Evolutionary conservation across 140 eudicot genomes (phyloP), one percentile per base, ranked within the genome.

Genomic region (Flaveria floridana): DNA sequence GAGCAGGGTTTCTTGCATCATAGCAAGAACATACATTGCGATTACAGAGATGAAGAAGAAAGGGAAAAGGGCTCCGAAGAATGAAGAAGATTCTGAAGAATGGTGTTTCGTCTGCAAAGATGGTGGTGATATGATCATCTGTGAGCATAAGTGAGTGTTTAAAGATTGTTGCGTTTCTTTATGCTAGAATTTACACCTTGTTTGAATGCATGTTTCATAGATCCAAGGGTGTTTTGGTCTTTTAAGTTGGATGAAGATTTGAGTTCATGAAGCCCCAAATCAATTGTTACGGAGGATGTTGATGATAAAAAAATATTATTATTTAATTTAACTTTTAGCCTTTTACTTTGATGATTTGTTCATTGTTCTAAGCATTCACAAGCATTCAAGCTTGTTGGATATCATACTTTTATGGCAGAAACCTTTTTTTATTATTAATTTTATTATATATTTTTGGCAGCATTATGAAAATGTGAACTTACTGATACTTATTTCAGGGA

Each of bases 41-140:
- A 4, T 62, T 58, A 66, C 16, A 63, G 61, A 23, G 68, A 85
- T 74, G 95, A 81, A 72, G 63, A 81, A 75, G 73, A 79, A 51
- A 70, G 76, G 57, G 26, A 80, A 50, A 51, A 57, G 19, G 41
- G 55, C 14, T 23, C 19, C 11, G 14, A 80, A 68, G 25, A 80
- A 83, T 58, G 92, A 83, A 73, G 87, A 81, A 41, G 46, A 73
- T 39, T 72, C 78, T 37, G 97, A 91, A 70, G 86, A 86, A 23
- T 91, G 95, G 95, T 87, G 95, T 65, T 89, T 90, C 70, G 48
- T 44, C 0, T 89, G 95, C 78, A 89, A 91, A 78, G 97, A 91
- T 65, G 97, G 97, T 50, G 97, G 97, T 10, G 70, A 65, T 0
- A 34, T 91, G 52, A 58, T 80, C 0, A 79, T 89, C 10, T 91